A percentile compares a stretch with the other conserved stretches of the same genome.
Evolutionary conservation across 2,329 filamentous ascomycete genomes (phyloP).

Genomic region (Fusarium penzigii): DNA sequence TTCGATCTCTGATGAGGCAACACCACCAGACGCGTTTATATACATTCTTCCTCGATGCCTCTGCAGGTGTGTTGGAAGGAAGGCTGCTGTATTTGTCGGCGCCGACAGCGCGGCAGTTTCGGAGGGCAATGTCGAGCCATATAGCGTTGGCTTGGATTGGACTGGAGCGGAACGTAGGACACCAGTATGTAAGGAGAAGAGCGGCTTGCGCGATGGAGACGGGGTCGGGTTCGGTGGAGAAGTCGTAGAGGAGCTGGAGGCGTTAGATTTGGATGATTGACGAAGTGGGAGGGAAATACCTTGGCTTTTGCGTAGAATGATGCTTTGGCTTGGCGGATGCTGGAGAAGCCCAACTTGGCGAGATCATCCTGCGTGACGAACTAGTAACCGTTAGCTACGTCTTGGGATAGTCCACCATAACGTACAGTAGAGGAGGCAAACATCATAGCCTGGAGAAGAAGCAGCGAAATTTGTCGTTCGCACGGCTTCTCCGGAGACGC

Average conservation of each 20-base stretch:
- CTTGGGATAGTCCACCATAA: not conserved
- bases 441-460: slow-evolving; percentile 20
- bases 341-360: slow-evolving; percentile 15
- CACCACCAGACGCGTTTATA: slow-evolving; percentile 23
- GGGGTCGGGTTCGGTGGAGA: slow-evolving; percentile 18
- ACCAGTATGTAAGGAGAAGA: slow-evolving; percentile 20
- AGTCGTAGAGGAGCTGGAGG: slow-evolving; percentile 20
- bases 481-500: not conserved
- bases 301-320: slow-evolving; percentile 24
- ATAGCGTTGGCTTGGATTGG: slow-evolving; percentile 11
- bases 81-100: slow-evolving; percentile 12
- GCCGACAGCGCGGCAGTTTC: slow-evolving; percentile 14
- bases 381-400: slow-evolving; percentile 6
- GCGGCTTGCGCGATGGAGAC: slow-evolving; percentile 20
- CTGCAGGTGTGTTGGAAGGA: not conserved
- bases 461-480: slow-evolving; percentile 14
- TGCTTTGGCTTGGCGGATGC: slow-evolving; percentile 18
- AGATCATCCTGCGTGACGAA: slow-evolving; percentile 17
- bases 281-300: not conserved
- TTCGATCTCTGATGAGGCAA: slow-evolving; percentile 20
- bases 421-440: slow-evolving; percentile 23
- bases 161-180: slow-evolving; percentile 18
- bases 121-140: slow-evolving; percentile 17
- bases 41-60: slow-evolving; percentile 11
- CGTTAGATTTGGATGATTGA: not conserved